A percentile compares a stretch with the other conserved stretches of the same genome.
Evolutionary conservation across 345 rosid species (phyloP).

Genomic region (rapeseed (Brassica napus)): Da-Ae NC_063442.1:31802501-31803000

Average conservation of each 20-base stretch:
- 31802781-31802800: not conserved
- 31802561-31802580: not conserved
- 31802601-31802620: not conserved
- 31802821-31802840: not conserved
- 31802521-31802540: not conserved
- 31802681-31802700: not conserved
- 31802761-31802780: not conserved
- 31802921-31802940: not conserved
- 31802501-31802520: not conserved
- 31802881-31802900: not conserved
- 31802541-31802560: not conserved
- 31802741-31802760: not conserved
- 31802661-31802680: not conserved
- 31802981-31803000: conserved; percentile 24
- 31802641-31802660: not conserved
- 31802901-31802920: not conserved
- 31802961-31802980: not conserved
- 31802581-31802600: not conserved
- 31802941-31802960: not conserved
- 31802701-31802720: not conserved
- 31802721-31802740: not conserved
- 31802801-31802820: not conserved
- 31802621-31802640: not conserved
- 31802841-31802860: no score
- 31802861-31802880: not conserved